Conservation (phyloP, 192 early-diverging fungal species). For the Coemansia sp. region DNA sequence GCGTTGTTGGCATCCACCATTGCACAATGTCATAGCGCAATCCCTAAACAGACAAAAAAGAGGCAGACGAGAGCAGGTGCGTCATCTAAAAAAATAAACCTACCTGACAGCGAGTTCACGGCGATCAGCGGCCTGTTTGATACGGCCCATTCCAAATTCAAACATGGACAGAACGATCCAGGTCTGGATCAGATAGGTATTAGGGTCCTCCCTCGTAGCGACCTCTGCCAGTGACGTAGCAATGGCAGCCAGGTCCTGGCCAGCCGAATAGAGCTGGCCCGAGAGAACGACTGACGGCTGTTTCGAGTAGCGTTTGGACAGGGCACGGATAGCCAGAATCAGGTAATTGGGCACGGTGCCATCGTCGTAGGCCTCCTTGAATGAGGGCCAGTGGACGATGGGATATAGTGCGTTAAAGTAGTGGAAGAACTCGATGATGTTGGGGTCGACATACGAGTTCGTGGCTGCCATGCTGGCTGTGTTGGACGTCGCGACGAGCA, state of each 20-base stretch:
- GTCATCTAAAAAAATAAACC: slow-evolving; percentile 10
- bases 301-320: slow-evolving; percentile 55
- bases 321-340: slow-evolving; percentile 53
- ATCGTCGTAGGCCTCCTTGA: slow-evolving; percentile 56
- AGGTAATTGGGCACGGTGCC: slow-evolving; percentile 55
- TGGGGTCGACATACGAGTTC: slow-evolving; percentile 41
- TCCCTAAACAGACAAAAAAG: not conserved
- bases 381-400: slow-evolving; percentile 55
- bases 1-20: not conserved
- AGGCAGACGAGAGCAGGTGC: not conserved
- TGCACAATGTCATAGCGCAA: not conserved
- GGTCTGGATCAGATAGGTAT: slow-evolving; percentile 55
- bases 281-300: slow-evolving; percentile 52
- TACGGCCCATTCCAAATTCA: slow-evolving; percentile 53
- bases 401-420: slow-evolving; percentile 55
- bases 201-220: slow-evolving; percentile 54
- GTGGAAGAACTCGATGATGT: slow-evolving; percentile 54
- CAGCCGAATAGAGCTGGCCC: slow-evolving; percentile 47
- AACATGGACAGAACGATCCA: slow-evolving; percentile 55
- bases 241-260: slow-evolving; percentile 54
- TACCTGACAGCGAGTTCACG: slow-evolving; percentile 54
- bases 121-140: slow-evolving; percentile 51
- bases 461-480: not conserved
- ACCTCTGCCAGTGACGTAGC: slow-evolving; percentile 52
- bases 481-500: slow-evolving; percentile 6